These are phyloP conservation scores for Tricholoma saponaceum DNA, from an alignment of 768 basidiomycete species.

Conservation along the genomic window DNA sequence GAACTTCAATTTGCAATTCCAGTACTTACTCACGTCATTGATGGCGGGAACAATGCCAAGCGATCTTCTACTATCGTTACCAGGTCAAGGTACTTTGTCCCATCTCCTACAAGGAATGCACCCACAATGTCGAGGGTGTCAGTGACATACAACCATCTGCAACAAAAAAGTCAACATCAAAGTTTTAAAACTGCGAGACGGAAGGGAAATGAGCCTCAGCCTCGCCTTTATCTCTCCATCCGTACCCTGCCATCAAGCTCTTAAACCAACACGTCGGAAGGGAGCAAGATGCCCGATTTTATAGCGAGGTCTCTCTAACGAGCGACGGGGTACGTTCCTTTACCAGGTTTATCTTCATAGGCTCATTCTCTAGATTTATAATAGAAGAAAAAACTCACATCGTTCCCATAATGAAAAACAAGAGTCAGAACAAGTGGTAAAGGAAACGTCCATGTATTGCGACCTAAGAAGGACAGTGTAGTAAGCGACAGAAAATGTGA, in stretches of 20 bases:
- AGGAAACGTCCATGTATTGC: neutral
- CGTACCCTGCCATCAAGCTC: conserved; percentile 51
- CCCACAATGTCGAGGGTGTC: neutral
- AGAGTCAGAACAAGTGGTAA: too few species aligned
- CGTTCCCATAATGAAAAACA: too few species aligned
- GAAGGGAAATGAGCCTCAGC: conserved; percentile 49
- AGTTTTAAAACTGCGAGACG: neutral
- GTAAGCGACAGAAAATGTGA: conserved; percentile 37
- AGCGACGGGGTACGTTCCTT: conserved; percentile 71
- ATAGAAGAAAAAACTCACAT: conserved; percentile 20
- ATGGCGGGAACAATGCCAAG: neutral
- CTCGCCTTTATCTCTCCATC: conserved; percentile 86
- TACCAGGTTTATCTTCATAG: conserved; percentile 88
- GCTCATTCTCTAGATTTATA: conserved; percentile 25
- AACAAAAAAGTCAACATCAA: neutral
- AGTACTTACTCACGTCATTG: too few species aligned
- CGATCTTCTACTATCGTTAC: neutral
- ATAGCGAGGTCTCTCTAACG: conserved; percentile 29
- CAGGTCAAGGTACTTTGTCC: too few species aligned
- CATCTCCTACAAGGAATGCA: too few species aligned
- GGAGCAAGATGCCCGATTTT: conserved; percentile 24
- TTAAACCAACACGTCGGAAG: conserved; percentile 24
- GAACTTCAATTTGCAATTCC: too few species aligned
- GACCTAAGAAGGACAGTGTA: neutral
- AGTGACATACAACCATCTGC: neutral